Evolutionary conservation across 1,284 basidiomycete species (phyloP).

Genomic region (Clitocybe nebularis): DNA sequence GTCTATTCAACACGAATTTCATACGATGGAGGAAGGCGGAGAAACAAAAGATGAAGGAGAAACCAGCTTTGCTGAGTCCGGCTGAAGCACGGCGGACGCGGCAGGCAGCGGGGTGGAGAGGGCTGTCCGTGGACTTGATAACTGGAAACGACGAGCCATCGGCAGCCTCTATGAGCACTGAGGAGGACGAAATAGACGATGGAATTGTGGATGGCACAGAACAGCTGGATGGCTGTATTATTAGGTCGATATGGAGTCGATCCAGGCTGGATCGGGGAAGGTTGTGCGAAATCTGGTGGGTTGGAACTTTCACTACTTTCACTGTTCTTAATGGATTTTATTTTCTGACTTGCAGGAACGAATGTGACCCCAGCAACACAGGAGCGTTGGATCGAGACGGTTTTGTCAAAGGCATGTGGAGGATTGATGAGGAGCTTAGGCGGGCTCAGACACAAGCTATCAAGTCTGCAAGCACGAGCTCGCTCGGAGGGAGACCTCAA

Average conservation of each 20-base stretch:
- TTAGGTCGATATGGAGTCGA: constrained; percentile 60
- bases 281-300: constrained; percentile 63
- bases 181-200: constrained; percentile 28
- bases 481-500: constrained; percentile 16
- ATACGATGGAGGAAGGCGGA: constrained; percentile 42
- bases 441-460: constrained; percentile 46
- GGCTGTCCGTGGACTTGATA: constrained; percentile 69
- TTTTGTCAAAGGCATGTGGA: constrained; percentile 79
- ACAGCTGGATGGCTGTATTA: constrained; percentile 49
- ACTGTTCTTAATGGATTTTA: constrained; percentile 1
- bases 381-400: constrained; percentile 60
- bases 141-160: constrained; percentile 39
- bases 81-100: constrained; percentile 40
- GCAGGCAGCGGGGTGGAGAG: constrained; percentile 71
- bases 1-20: constrained; percentile 58
- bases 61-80: constrained; percentile 34
- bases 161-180: constrained; percentile 14
- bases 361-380: constrained; percentile 53
- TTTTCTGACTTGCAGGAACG: constrained; percentile 42
- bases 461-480: constrained; percentile 27
- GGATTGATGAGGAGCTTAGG: constrained; percentile 79
- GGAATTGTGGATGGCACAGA: constrained; percentile 39
- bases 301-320: no score
- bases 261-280: constrained; percentile 53
- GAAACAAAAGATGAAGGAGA: constrained; percentile 28